Evolutionary conservation across 139 green algal genomes (phyloP).

Genomic region (Tetraselmis chui): DNA sequence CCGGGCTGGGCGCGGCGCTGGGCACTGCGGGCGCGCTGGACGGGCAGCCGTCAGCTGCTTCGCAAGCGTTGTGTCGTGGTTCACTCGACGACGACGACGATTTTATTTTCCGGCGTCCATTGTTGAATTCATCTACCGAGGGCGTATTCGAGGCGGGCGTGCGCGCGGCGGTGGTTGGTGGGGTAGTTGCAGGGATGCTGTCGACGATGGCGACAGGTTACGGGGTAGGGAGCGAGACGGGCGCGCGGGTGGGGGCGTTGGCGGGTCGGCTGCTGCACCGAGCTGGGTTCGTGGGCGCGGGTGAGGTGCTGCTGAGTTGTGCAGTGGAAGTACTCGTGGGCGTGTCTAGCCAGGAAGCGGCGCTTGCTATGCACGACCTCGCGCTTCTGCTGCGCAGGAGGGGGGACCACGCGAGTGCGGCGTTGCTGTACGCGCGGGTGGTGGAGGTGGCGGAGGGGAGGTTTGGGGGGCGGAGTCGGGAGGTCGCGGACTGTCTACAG

Average conservation of each 20-base stretch:
- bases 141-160: neutral
- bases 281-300: too few species aligned
- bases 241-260: neutral
- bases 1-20: neutral
- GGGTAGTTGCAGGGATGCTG: neutral
- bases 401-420: neutral
- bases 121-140: too few species aligned
- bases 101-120: too few species aligned
- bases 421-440: neutral
- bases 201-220: neutral
- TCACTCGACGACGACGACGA: too few species aligned
- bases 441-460: neutral
- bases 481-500: neutral
- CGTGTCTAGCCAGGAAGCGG: neutral
- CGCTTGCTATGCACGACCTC: neutral
- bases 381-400: neutral
- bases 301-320: neutral
- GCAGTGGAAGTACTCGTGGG: neutral
- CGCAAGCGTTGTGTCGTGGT: too few species aligned
- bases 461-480: neutral
- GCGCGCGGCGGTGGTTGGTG: neutral
- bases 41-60: too few species aligned
- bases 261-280: neutral
- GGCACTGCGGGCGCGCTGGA: too few species aligned
- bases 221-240: neutral